These are phyloP conservation scores for Neofusicoccum sp. DNA, from an alignment of 2,329 filamentous ascomycete genomes.

Conservation along the genomic window DNA sequence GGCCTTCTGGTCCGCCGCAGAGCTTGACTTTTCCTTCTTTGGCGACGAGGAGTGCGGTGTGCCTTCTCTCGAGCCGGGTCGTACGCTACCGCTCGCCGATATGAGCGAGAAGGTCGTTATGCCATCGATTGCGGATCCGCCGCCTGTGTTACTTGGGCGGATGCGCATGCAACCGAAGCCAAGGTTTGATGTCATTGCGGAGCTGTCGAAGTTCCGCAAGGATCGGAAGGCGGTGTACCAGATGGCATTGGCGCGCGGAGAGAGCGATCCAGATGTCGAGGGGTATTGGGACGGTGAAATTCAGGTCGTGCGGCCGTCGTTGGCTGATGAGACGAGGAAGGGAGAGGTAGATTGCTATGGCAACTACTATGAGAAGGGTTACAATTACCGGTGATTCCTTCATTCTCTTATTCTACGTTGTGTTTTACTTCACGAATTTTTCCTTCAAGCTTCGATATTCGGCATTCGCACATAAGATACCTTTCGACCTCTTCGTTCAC, in stretches of 20 bases:
- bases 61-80: conserved; percentile 44
- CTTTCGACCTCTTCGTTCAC: too few species aligned
- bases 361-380: conserved; percentile 54
- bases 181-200: conserved; percentile 51
- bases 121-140: conserved; percentile 20
- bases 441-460: not conserved
- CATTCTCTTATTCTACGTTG: too few species aligned
- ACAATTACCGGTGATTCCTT: conserved; percentile 53
- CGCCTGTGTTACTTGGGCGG: conserved; percentile 23
- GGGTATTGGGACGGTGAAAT: conserved; percentile 61
- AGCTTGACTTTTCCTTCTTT: conserved; percentile 62
- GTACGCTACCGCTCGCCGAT: conserved; percentile 45
- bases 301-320: conserved; percentile 52
- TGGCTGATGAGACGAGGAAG: conserved; percentile 35
- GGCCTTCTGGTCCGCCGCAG: conserved; percentile 58
- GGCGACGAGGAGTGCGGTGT: conserved; percentile 56
- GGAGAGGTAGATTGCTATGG: conserved; percentile 52
- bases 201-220: conserved; percentile 55
- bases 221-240: conserved; percentile 52
- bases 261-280: conserved; percentile 43
- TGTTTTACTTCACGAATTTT: too few species aligned
- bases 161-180: conserved; percentile 21
- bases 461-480: not conserved
- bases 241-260: conserved; percentile 28
- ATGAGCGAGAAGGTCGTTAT: conserved; percentile 44